Conservation (phyloP, 768 basidiomycete genomes). For the Amanita muscaria region DNA sequence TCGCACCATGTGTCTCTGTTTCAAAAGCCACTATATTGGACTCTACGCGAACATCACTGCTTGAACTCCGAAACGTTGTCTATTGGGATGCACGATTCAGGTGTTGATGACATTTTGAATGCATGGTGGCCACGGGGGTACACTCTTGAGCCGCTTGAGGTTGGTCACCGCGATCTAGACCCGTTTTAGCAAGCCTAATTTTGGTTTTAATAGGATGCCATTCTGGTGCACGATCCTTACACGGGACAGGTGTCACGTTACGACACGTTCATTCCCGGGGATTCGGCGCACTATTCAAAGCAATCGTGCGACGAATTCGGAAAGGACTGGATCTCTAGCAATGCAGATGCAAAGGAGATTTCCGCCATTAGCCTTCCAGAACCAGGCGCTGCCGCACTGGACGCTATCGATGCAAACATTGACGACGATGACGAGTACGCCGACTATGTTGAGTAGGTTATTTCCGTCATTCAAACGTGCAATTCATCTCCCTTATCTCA, state of each 20-base stretch:
- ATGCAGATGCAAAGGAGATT: slow-evolving; percentile 21
- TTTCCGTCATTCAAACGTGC: neutral
- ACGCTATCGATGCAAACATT: slow-evolving; percentile 10
- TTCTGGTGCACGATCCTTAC: slow-evolving; percentile 34
- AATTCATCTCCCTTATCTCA: neutral
- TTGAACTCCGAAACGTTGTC: slow-evolving; percentile 28
- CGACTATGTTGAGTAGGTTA: slow-evolving; percentile 23
- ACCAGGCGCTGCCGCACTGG: neutral
- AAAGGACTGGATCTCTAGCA: slow-evolving; percentile 22
- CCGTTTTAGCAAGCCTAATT: slow-evolving; percentile 5
- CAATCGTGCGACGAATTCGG: slow-evolving; percentile 23
- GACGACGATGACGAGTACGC: slow-evolving; percentile 33
- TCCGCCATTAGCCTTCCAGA: slow-evolving; percentile 13
- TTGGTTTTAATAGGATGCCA: slow-evolving; percentile 24
- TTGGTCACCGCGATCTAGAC: slow-evolving; percentile 15
- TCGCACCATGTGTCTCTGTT: slow-evolving; percentile 18
- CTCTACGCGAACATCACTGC: slow-evolving; percentile 40
- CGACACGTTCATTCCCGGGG: slow-evolving; percentile 34
- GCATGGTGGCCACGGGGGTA: slow-evolving; percentile 38
- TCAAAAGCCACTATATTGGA: slow-evolving; percentile 31
- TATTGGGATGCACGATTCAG: slow-evolving; percentile 24
- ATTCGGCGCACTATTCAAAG: slow-evolving; percentile 29
- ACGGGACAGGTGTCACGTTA: slow-evolving; percentile 32
- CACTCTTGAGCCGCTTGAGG: slow-evolving; percentile 23
- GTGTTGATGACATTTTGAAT: slow-evolving; percentile 37